Percentiles rank a stretch among this genome's conserved stretches.
Conservation (phyloP, 2,329 filamentous ascomycete genomes). For the Seiridium cupressi region DNA sequence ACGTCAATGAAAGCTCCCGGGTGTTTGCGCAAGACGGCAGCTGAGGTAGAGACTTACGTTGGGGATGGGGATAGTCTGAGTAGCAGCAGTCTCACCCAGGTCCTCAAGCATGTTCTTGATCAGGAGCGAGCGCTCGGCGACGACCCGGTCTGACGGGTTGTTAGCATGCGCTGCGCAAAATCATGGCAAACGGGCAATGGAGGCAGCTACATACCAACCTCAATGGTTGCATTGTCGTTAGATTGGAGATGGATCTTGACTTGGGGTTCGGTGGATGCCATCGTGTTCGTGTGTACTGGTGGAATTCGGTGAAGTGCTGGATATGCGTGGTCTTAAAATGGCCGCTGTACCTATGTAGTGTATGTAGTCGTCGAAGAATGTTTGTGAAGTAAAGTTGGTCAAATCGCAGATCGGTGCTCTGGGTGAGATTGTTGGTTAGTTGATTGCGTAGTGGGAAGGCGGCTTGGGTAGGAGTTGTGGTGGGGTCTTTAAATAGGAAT, state of each 20-base stretch:
- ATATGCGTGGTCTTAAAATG: background rate
- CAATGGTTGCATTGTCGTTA: slow-evolving; percentile 20
- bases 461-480: background rate
- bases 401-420: background rate
- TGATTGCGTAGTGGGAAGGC: background rate
- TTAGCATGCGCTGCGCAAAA: slow-evolving; percentile 12
- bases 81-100: slow-evolving; percentile 64
- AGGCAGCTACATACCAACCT: slow-evolving; percentile 16
- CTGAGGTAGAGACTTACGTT: slow-evolving; percentile 54
- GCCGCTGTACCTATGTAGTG: background rate
- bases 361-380: background rate
- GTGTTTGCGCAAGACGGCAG: background rate
- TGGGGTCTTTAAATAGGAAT: background rate
- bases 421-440: background rate
- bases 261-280: slow-evolving; percentile 15
- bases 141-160: slow-evolving; percentile 62
- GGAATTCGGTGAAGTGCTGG: background rate
- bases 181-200: background rate
- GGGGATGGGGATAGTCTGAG: slow-evolving; percentile 80
- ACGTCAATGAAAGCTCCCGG: background rate
- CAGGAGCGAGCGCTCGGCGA: slow-evolving; percentile 87
- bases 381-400: background rate
- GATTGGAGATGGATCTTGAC: slow-evolving; percentile 17
- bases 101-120: slow-evolving; percentile 99
- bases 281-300: slow-evolving; percentile 12